These are phyloP conservation scores for Camellia japonica DNA, from an alignment of 148 eudicot species.

Conservation along the genomic window DNA sequence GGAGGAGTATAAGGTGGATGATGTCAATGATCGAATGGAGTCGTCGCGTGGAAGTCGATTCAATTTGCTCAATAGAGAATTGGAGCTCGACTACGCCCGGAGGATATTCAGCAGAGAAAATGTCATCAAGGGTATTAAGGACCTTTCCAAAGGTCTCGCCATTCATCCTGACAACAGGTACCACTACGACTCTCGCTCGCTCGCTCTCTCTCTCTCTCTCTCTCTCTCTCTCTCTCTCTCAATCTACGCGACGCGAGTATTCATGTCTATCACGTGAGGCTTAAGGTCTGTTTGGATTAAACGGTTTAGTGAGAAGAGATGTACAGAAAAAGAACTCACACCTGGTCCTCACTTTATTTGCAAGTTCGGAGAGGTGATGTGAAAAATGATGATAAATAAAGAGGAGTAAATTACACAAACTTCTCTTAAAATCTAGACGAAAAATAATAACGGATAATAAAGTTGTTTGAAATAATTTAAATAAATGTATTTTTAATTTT, in stretches of 20 bases:
- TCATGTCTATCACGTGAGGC: no score
- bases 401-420: no score
- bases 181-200: not conserved
- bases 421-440: no score
- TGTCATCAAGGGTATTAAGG: slow-evolving; percentile 45
- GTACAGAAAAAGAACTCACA: no score
- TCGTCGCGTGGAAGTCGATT: slow-evolving; percentile 51
- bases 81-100: slow-evolving; percentile 25
- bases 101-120: slow-evolving; percentile 42
- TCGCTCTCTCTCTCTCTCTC: not conserved
- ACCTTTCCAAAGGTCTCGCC: slow-evolving; percentile 39
- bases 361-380: no score
- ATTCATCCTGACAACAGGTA: slow-evolving; percentile 70
- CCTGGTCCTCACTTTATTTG: no score
- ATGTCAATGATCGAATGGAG: slow-evolving; percentile 33
- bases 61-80: slow-evolving; percentile 43
- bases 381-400: no score
- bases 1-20: slow-evolving; percentile 42
- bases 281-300: no score
- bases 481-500: no score
- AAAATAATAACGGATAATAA: no score
- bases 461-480: no score
- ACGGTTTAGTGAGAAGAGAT: no score
- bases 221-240: not conserved
- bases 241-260: not conserved